Evolutionary conservation across 1,284 basidiomycete species (phyloP).

Genomic region (Ceratobasidium sp.): DNA sequence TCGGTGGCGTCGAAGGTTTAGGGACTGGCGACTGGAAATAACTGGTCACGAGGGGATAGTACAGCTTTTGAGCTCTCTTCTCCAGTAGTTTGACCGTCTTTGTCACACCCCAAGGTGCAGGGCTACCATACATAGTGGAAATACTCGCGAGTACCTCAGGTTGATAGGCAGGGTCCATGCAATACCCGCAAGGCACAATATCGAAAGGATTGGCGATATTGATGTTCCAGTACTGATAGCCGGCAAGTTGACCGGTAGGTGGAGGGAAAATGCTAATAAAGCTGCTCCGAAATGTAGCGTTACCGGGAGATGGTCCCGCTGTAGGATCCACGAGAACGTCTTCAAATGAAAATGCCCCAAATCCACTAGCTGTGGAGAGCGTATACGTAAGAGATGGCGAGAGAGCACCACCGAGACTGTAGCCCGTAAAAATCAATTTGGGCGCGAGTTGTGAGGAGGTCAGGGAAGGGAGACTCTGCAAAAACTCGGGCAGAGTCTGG

Average conservation of each 20-base stretch:
- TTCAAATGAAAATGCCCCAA: not conserved
- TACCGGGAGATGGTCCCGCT: conserved; percentile 28
- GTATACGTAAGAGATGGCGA: conserved; percentile 26
- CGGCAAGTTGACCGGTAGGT: not conserved
- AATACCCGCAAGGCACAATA: conserved; percentile 32
- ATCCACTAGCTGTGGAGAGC: not conserved
- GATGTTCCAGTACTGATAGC: conserved; percentile 37
- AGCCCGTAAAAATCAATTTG: conserved; percentile 36
- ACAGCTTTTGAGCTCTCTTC: not conserved
- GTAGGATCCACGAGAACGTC: conserved; percentile 21
- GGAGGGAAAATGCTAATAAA: conserved; percentile 18
- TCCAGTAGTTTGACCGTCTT: not conserved
- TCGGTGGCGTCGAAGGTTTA: not conserved
- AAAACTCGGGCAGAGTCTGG: conserved; percentile 10
- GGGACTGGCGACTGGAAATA: not conserved
- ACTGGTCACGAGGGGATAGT: not conserved
- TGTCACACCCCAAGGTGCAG: not conserved
- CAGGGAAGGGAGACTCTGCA: not conserved
- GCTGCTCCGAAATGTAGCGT: not conserved
- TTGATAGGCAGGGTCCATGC: not conserved
- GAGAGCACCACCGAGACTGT: conserved; percentile 41
- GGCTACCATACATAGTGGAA: not conserved
- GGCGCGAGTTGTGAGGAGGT: not conserved
- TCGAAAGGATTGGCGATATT: conserved; percentile 34
- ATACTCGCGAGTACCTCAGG: not conserved